Conservation (phyloP, 73 alveolate genomes). For the Paramecium sexaurelia region DNA sequence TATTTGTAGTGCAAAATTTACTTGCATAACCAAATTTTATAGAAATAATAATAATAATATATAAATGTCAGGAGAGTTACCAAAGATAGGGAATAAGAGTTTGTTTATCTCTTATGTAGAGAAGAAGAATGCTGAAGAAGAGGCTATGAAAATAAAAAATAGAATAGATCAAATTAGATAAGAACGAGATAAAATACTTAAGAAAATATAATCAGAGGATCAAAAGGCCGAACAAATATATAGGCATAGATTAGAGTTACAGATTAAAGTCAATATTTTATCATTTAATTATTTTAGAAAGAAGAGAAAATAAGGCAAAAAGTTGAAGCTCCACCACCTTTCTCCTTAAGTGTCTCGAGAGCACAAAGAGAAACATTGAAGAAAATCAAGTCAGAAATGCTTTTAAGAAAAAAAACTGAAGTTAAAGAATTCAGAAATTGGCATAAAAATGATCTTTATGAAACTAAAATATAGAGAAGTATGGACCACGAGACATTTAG, state of each 20-base stretch:
- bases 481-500: constrained; percentile 39
- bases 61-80: constrained; percentile 35
- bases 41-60: background rate
- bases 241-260: background rate
- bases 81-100: background rate
- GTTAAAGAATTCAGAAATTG: constrained; percentile 24
- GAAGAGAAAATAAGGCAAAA: constrained; percentile 21
- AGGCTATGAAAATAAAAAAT: background rate
- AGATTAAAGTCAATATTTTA: background rate
- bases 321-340: constrained; percentile 34
- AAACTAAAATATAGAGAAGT: background rate
- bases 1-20: background rate
- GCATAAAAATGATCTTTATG: constrained; percentile 4
- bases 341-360: constrained; percentile 18
- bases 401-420: constrained; percentile 28
- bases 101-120: constrained; percentile 11
- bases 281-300: background rate
- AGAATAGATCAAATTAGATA: constrained; percentile 14
- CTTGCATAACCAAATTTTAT: background rate
- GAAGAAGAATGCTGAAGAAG: constrained; percentile 34
- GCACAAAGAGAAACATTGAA: background rate
- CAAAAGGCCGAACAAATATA: background rate
- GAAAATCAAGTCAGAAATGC: constrained; percentile 1
- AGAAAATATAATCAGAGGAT: background rate
- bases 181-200: constrained; percentile 16